phyloP scores from a whole-genome alignment of 2,329 filamentous ascomycete genomes.

The Botrytis tulipae region DNA sequence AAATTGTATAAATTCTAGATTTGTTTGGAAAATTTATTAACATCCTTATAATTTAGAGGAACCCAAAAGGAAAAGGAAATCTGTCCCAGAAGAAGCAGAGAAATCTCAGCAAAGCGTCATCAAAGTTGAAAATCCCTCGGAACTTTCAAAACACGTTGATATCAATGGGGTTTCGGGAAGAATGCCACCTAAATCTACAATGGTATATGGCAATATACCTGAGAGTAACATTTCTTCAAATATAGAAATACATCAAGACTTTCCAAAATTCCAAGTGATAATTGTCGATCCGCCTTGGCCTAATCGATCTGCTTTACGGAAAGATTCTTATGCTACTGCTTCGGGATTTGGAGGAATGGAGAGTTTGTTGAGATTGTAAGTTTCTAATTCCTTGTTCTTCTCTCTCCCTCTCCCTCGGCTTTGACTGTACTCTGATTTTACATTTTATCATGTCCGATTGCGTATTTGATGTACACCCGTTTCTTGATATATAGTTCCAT shows the following conservation, averaged over 20 bases:
- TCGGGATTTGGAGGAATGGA: neutral
- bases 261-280: conserved; percentile 63
- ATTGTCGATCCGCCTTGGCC: conserved; percentile 80
- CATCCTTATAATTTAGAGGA: neutral
- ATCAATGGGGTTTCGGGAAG: neutral
- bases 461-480: neutral
- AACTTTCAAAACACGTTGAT: neutral
- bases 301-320: conserved; percentile 68
- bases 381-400: neutral
- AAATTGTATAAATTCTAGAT: neutral
- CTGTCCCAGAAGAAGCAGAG: neutral
- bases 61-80: neutral
- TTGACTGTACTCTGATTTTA: neutral
- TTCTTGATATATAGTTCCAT: fast-evolving
- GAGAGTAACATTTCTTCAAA: neutral
- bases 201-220: neutral
- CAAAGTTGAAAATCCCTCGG: neutral
- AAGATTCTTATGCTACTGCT: conserved; percentile 46
- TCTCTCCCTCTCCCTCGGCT: neutral
- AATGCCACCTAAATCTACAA: conserved; percentile 3
- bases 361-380: neutral
- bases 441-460: neutral
- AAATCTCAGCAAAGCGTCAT: neutral
- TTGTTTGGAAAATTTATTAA: neutral
- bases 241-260: conserved; percentile 21